Evolutionary conservation across 306 rosid species (phyloP).

Genomic region (Begonia peltatifolia): DNA sequence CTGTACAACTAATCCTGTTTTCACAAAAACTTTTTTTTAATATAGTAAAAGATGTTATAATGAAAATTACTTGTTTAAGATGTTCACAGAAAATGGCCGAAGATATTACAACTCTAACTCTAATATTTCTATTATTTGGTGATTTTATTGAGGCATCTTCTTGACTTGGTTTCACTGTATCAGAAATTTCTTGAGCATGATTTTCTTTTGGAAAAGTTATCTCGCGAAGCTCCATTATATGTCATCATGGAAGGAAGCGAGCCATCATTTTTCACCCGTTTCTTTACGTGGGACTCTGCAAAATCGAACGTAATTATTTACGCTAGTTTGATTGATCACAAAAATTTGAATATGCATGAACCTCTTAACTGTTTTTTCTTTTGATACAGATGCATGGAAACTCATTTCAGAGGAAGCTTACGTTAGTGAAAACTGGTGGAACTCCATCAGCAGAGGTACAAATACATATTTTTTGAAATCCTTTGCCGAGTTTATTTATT

Average conservation of each 20-base stretch:
- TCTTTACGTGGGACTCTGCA: conserved; percentile 87
- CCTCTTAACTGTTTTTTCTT: neutral
- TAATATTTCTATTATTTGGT: no score
- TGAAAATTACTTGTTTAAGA: no score
- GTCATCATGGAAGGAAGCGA: conserved; percentile 81
- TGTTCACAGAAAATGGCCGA: no score
- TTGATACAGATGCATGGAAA: conserved; percentile 80
- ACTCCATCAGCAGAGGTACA: conserved; percentile 55
- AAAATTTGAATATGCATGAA: conserved; percentile 8
- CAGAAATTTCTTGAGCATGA: conserved; percentile 88
- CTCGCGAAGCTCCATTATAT: conserved; percentile 62
- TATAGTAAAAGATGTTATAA: no score
- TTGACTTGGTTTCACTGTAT: neutral
- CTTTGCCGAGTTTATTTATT: no score
- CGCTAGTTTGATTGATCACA: neutral
- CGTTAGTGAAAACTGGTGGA: conserved; percentile 60
- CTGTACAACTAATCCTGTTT: no score
- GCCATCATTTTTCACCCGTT: conserved; percentile 94
- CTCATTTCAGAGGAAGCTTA: conserved; percentile 88
- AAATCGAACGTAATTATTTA: conserved; percentile 53
- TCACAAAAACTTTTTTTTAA: no score
- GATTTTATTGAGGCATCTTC: no score
- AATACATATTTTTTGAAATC: no score
- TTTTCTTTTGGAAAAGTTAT: conserved; percentile 65
- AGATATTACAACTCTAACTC: no score